Base-by-base conservation (phyloP, 805 yeast genomes). In the Pichia nanzhaoensis region DNA sequence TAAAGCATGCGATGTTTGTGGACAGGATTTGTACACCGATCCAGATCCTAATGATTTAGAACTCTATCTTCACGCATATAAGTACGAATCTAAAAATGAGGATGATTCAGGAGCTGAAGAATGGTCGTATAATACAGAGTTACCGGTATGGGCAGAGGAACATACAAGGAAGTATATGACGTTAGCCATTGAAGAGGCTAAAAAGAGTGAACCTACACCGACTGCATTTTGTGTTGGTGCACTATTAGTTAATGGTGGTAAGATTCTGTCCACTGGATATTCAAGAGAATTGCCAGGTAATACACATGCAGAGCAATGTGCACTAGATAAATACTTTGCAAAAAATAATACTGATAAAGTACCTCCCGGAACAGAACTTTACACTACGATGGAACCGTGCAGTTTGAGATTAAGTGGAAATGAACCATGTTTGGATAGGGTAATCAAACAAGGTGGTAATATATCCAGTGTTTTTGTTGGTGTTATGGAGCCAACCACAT, bases 301-400 rank as follows among this genome's bases (percentile, higher is more conserved):
- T 63, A 91, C 99, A 0, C 99, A 91, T 61, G 99, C 99, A 3
- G 99, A 93, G 57, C 96, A 93, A 60, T 84, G 95, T 68, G 96
- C 96, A 0, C 59, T 93, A 46, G 84, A 80, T 28, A 93, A 93
- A 62, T 83, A 81, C 54, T 77, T 70, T 46, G 53, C 58, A 6
- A 54, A 63, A 33, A 60, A 64, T 1, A 68, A 68, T 10, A 64
- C 37, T 7, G 42, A 54, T 3, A 66, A 65, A 2, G 69, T 88
- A 3, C 96, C 96, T 1, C 58, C 55, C 8, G 95, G 95, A 0
- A 78, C 93, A 0, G 86, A 84, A 33, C 63, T 93, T 12, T 93
- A 86, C 62, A 91, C 98, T 0, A 88, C 97, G 0, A 93, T 93
- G 98, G 99, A 93, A 59, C 99, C 99, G 1, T 93, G 99, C 60